Evolutionary conservation across 2,329 filamentous ascomycete genomes (phyloP).

Genomic region (Periconia macrospinosa): DNA sequence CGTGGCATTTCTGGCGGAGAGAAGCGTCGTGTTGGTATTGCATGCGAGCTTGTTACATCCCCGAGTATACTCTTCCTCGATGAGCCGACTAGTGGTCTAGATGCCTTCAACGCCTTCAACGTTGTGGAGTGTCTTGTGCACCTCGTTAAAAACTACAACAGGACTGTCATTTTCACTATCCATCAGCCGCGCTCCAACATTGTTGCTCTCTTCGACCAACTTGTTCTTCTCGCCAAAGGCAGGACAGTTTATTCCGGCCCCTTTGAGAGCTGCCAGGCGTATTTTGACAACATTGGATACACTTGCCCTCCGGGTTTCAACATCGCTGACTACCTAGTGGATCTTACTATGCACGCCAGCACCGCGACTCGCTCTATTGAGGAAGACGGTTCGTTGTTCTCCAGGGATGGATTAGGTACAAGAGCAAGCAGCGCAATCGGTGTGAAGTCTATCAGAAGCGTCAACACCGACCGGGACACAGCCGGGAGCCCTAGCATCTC

Average conservation of each 20-base stretch:
- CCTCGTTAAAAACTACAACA: constrained; percentile 92
- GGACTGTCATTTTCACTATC: constrained; percentile 97
- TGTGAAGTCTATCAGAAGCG: constrained; percentile 86
- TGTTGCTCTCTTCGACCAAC: constrained; percentile 90
- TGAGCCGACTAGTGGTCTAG: constrained; percentile 92
- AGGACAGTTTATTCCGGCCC: constrained; percentile 92
- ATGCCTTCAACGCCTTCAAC: constrained; percentile 97
- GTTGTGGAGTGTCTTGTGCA: constrained; percentile 95
- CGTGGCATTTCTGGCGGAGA: constrained; percentile 97
- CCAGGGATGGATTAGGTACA: constrained; percentile 66
- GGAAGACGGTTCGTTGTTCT: constrained; percentile 60
- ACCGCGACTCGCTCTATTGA: constrained; percentile 57
- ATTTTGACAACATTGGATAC: constrained; percentile 92
- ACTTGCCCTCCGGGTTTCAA: constrained; percentile 96
- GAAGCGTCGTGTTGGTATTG: constrained; percentile 93
- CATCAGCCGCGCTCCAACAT: constrained; percentile 98
- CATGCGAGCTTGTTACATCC: constrained; percentile 95
- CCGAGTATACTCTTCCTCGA: constrained; percentile 97
- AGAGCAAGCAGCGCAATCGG: constrained; percentile 85
- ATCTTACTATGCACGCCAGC: constrained; percentile 94
- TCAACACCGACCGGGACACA: constrained; percentile 67
- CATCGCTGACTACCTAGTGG: constrained; percentile 96
- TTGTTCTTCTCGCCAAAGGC: constrained; percentile 88
- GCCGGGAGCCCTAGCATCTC: constrained; percentile 64
- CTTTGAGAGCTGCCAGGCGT: constrained; percentile 83